phyloP scores from a whole-genome alignment of 2,329 filamentous ascomycete genomes.

The Salinomyces thailandicus region DNA sequence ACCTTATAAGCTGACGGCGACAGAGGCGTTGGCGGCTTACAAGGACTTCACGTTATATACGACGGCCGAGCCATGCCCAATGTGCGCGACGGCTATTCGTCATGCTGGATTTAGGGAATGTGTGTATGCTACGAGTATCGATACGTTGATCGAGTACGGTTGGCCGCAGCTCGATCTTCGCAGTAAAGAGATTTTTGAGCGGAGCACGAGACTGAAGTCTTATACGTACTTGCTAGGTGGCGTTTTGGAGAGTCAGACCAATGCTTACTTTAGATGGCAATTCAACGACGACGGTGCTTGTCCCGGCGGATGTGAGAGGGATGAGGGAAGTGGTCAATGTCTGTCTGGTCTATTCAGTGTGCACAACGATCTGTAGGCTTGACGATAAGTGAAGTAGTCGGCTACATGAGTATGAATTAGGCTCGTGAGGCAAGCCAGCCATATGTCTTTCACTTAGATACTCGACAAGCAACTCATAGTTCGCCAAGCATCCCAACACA shows the following conservation, averaged over 20 bases:
- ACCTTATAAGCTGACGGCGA: constrained; percentile 33
- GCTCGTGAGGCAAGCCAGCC: too few species aligned
- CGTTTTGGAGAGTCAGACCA: constrained; percentile 44
- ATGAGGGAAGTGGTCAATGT: not conserved
- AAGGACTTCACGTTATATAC: constrained; percentile 43
- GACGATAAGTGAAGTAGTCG: too few species aligned
- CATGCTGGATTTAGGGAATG: constrained; percentile 48
- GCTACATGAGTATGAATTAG: too few species aligned
- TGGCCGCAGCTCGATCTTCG: constrained; percentile 44
- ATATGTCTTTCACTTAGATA: too few species aligned
- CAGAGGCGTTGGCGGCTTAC: constrained; percentile 38
- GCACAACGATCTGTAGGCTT: not conserved
- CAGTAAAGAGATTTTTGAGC: constrained; percentile 38
- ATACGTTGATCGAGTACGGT: constrained; percentile 36
- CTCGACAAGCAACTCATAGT: too few species aligned
- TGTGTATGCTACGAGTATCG: constrained; percentile 44
- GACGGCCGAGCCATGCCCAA: constrained; percentile 48
- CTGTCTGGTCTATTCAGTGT: not conserved
- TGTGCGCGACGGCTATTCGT: constrained; percentile 48
- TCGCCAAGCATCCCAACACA: too few species aligned
- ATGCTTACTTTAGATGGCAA: constrained; percentile 46
- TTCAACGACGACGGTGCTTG: constrained; percentile 31
- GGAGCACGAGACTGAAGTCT: constrained; percentile 29
- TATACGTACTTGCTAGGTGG: constrained; percentile 34
- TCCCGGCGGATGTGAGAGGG: constrained; percentile 26